Evolutionary conservation across 2,329 filamentous ascomycete species (phyloP).

Genomic region (Cylindrodendrum hubeiense): DNA sequence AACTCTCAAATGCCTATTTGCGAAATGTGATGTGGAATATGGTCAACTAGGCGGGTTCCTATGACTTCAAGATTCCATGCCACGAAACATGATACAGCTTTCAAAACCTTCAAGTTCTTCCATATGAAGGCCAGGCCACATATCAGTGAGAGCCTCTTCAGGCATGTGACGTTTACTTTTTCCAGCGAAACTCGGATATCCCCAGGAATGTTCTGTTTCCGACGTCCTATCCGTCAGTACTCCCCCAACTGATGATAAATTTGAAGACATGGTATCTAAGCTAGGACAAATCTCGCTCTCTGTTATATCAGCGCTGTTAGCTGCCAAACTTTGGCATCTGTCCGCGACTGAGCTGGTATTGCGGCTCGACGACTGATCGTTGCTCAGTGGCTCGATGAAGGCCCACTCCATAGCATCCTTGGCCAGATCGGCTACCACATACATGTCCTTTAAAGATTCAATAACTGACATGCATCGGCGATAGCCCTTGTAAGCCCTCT

Average conservation of each 20-base stretch:
- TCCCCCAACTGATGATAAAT: background rate
- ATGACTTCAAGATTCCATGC: background rate
- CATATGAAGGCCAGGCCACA: background rate
- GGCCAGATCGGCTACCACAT: conserved; percentile 22
- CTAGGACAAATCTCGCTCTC: background rate
- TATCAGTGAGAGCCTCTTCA: background rate
- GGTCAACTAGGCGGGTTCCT: too few species aligned
- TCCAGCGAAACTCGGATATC: too few species aligned
- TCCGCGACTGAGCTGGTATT: background rate
- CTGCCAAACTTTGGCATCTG: background rate
- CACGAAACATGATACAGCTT: background rate
- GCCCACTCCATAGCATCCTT: conserved; percentile 24
- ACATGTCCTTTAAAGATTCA: conserved; percentile 20
- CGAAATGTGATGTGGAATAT: too few species aligned
- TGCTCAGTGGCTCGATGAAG: background rate
- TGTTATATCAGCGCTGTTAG: background rate
- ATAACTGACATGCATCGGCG: conserved; percentile 19
- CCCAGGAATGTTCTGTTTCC: background rate
- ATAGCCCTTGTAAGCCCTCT: conserved; percentile 10
- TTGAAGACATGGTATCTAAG: background rate
- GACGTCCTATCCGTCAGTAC: background rate
- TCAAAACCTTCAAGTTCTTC: background rate
- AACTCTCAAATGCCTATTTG: too few species aligned
- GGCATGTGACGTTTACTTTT: background rate
- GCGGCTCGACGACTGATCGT: background rate